phyloP scores from a whole-genome alignment of 1,139 yeast species.

The Candida sp. region DNA sequence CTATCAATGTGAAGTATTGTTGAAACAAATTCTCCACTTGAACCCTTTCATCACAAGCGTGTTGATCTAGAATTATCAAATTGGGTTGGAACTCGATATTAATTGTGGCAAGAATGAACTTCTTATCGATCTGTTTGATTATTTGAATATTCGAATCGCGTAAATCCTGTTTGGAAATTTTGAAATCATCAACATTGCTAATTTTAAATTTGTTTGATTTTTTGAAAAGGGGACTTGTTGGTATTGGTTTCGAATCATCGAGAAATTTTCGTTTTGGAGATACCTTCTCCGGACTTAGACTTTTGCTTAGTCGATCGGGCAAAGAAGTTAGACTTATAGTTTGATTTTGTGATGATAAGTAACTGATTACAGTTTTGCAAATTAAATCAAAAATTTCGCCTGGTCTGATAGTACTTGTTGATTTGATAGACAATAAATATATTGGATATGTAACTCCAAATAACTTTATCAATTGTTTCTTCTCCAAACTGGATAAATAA shows the following conservation, averaged over 20 bases:
- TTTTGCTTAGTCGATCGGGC: slow-evolving; percentile 37
- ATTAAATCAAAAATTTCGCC: not conserved
- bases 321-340: slow-evolving; percentile 4
- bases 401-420: slow-evolving; percentile 6
- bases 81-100: slow-evolving; percentile 2
- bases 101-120: slow-evolving; percentile 49
- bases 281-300: slow-evolving; percentile 23
- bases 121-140: slow-evolving; percentile 52
- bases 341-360: slow-evolving; percentile 1
- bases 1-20: slow-evolving; percentile 20
- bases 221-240: not conserved
- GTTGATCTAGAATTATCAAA: slow-evolving; percentile 62
- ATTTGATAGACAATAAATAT: not conserved
- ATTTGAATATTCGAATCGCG: slow-evolving; percentile 12
- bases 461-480: slow-evolving; percentile 20
- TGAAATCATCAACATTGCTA: not conserved
- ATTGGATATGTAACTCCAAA: slow-evolving; percentile 13
- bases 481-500: slow-evolving; percentile 15
- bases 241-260: not conserved
- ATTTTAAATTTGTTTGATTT: not conserved
- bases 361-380: slow-evolving; percentile 1
- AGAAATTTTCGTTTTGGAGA: slow-evolving; percentile 8
- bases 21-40: slow-evolving; percentile 46
- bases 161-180: slow-evolving; percentile 8
- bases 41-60: slow-evolving; percentile 75